Evolutionary conservation across 75 land plant genomes (phyloP).

Genomic region (Adiantum capillusveneris): DNA sequence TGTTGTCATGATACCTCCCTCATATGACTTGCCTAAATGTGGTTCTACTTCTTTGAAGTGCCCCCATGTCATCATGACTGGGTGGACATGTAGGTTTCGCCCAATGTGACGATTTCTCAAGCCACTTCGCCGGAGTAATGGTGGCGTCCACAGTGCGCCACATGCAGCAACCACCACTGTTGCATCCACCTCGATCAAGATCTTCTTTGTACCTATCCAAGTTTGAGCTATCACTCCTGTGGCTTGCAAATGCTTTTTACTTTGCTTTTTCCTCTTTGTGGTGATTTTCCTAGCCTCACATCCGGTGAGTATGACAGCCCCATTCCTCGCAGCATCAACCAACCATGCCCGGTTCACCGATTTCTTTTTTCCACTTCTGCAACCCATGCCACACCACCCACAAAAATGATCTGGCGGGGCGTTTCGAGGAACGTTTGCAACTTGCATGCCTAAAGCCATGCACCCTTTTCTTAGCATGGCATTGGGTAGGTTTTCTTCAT

Average conservation of each 20-base stretch:
- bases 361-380: slow-evolving; percentile 56
- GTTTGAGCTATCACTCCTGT: slow-evolving; percentile 12
- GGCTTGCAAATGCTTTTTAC: slow-evolving; percentile 37
- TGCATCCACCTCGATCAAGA: slow-evolving; percentile 38
- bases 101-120: slow-evolving; percentile 78
- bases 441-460: slow-evolving; percentile 40
- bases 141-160: slow-evolving; percentile 73
- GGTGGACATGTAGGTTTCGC: slow-evolving; percentile 67
- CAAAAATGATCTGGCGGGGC: slow-evolving; percentile 51
- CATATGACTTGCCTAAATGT: slow-evolving; percentile 21
- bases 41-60: slow-evolving; percentile 30
- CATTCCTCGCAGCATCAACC: slow-evolving; percentile 48
- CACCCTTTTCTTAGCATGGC: slow-evolving; percentile 58
- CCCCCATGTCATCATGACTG: slow-evolving; percentile 69
- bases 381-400: slow-evolving; percentile 76
- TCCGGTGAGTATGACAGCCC: slow-evolving; percentile 49
- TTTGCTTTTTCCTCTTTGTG: slow-evolving; percentile 6
- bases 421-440: slow-evolving; percentile 46
- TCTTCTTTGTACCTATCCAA: background rate
- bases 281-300: background rate
- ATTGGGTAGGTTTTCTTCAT: slow-evolving; percentile 46
- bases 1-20: slow-evolving; percentile 87
- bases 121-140: slow-evolving; percentile 58
- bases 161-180: slow-evolving; percentile 57
- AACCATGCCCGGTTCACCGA: slow-evolving; percentile 77